Evolutionary conservation across 345 rosid species (phyloP).

Genomic region (Stellera chamaejasme): DNA sequence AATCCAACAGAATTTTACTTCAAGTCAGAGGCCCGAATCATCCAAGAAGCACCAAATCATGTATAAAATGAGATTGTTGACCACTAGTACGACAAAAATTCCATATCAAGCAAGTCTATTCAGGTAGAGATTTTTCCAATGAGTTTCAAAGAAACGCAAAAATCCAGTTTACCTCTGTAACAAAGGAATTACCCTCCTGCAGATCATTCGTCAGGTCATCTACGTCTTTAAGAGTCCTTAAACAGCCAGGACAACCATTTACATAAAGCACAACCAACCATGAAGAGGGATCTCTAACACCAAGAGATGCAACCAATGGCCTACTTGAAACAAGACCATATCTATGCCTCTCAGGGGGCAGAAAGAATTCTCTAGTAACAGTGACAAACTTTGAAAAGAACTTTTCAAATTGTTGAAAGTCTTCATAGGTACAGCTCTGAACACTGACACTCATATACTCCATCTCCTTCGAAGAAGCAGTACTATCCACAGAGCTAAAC

Average conservation of each 20-base stretch:
- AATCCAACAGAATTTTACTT: no score
- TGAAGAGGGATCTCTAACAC: constrained; percentile 38
- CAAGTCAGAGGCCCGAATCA: no score
- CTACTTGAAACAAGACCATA: constrained; percentile 68
- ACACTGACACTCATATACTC: constrained; percentile 22
- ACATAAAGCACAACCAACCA: constrained; percentile 56
- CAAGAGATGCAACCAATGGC: constrained; percentile 49
- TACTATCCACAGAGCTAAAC: constrained; percentile 36
- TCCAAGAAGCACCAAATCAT: background rate
- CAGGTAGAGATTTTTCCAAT: background rate
- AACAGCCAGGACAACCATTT: constrained; percentile 72
- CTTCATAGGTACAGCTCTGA: constrained; percentile 46
- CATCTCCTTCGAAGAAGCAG: constrained; percentile 26
- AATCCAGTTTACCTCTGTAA: constrained; percentile 48
- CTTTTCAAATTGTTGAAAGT: constrained; percentile 55
- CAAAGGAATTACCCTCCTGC: constrained; percentile 35
- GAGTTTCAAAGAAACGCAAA: constrained; percentile 1
- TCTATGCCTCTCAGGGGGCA: constrained; percentile 58
- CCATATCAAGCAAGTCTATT: background rate
- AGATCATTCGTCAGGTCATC: constrained; percentile 45
- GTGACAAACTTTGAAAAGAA: constrained; percentile 52
- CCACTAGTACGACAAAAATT: background rate
- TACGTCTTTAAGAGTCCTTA: constrained; percentile 49
- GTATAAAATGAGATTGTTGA: background rate
- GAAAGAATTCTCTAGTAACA: constrained; percentile 50